Evolutionary conservation across 2,329 filamentous ascomycete genomes (phyloP).

Genomic region (Mycogone perniciosa): DNA sequence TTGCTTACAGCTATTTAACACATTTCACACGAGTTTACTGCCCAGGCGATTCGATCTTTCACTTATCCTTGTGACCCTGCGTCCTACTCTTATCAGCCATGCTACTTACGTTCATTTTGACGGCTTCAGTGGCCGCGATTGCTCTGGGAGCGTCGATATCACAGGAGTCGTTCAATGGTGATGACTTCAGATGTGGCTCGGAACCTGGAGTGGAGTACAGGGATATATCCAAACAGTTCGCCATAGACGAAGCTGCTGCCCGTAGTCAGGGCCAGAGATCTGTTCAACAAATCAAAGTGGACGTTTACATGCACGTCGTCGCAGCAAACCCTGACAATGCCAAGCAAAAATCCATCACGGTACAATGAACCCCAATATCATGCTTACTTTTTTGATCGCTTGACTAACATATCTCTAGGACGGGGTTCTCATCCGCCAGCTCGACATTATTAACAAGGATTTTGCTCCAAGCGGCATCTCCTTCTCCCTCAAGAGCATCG

Average conservation of each 20-base stretch:
- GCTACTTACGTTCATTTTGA: too few species aligned
- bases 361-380: not conserved
- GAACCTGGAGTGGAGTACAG: not conserved
- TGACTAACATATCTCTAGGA: conserved; percentile 1
- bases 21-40: too few species aligned
- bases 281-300: not conserved
- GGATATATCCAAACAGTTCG: not conserved
- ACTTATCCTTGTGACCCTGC: too few species aligned
- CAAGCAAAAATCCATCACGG: not conserved
- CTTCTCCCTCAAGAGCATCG: conserved; percentile 37
- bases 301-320: conserved; percentile 9
- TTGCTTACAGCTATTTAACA: too few species aligned
- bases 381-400: not conserved
- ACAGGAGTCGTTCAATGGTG: too few species aligned
- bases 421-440: conserved; percentile 26
- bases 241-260: not conserved
- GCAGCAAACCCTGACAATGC: not conserved
- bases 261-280: not conserved
- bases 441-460: conserved; percentile 37
- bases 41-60: too few species aligned
- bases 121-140: too few species aligned
- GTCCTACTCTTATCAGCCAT: too few species aligned
- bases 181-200: not conserved
- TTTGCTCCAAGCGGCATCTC: conserved; percentile 36
- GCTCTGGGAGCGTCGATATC: too few species aligned